A percentile compares a stretch with the other conserved stretches of the same genome.
phyloP scores from a whole-genome alignment of 2,329 filamentous ascomycete genomes.

The Trichoderma sp. region DNA sequence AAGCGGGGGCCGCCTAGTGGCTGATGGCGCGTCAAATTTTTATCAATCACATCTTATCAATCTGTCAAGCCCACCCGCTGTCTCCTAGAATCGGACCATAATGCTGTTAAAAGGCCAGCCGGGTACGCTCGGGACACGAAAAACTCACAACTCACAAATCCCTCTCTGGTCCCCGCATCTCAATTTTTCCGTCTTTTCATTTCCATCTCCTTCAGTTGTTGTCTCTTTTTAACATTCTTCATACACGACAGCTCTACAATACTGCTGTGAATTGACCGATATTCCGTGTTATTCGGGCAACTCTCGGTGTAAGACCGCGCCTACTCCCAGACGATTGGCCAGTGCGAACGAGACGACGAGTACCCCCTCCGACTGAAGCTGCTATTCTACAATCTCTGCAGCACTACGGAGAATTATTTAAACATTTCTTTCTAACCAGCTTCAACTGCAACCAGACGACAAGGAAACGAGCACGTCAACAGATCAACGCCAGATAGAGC shows the following conservation, averaged over 20 bases:
- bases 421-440: background rate
- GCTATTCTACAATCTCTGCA: background rate
- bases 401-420: background rate
- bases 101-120: constrained; percentile 23
- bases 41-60: constrained; percentile 55
- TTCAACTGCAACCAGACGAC: background rate
- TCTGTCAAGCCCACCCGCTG: constrained; percentile 43
- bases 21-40: constrained; percentile 33
- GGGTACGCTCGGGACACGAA: constrained; percentile 35
- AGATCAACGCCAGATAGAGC: background rate
- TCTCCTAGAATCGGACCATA: constrained; percentile 42
- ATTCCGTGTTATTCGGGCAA: background rate
- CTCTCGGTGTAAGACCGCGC: constrained; percentile 16
- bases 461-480: background rate
- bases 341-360: background rate
- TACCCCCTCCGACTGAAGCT: background rate
- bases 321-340: background rate
- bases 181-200: constrained; percentile 6
- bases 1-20: background rate
- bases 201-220: background rate
- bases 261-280: background rate
- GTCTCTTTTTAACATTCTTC: too few species aligned
- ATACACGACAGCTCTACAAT: background rate
- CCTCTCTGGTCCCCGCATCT: constrained; percentile 11
- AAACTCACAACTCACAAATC: constrained; percentile 28